Base-by-base conservation (phyloP, 2,329 filamentous ascomycete genomes). In the Aspergillus novofumigatus region DNA sequence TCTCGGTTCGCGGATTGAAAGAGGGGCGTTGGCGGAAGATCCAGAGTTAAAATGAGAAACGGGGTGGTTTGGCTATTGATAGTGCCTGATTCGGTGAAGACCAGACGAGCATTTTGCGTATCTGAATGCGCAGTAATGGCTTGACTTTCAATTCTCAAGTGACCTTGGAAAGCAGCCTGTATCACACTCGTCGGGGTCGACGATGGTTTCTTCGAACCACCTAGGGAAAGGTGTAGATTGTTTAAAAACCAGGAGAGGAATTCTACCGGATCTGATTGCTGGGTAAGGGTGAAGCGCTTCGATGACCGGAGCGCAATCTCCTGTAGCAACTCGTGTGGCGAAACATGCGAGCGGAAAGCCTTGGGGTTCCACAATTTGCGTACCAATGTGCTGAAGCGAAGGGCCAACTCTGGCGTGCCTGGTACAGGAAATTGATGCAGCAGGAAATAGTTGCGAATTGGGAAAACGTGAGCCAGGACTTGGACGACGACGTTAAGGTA, bases 221-320 rank as follows among this genome's bases (percentile, higher is more conserved):
- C 94, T 1, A 99, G 84, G 21, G 91, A 89, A 17, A 97, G 82
- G 72, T 99, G 94, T 10, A 99, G 83, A 72, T 96, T 91, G 78
- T 99, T 97, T 55, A 99, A 83, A 72, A 97, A 97, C 94, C 94
- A 99, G 26, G 90, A 92, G 49, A 99, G 81, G 69, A 99, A 97
- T 49, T 99, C 94, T 59, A 96, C 92, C 0, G 94, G 94, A 72
- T 99, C 94, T 21, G 92, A 94, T 77, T 97, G 94, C 28, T 86
- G 81, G 0, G 92, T 96, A 51, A 97, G 81, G 4, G 89, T 94
- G 77, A 96, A 99, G 61, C 90, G 91, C 76, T 97, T 97, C 65
- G 88, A 92, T 32, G 92, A 97, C 51, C 87, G 87, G 45, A 97
- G 80, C 1, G 92, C 90, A 62, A 99, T 90, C 72, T 97, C 93